Conservation (phyloP, 2,329 filamentous ascomycete genomes). For the Epichloe hybrida region DNA sequence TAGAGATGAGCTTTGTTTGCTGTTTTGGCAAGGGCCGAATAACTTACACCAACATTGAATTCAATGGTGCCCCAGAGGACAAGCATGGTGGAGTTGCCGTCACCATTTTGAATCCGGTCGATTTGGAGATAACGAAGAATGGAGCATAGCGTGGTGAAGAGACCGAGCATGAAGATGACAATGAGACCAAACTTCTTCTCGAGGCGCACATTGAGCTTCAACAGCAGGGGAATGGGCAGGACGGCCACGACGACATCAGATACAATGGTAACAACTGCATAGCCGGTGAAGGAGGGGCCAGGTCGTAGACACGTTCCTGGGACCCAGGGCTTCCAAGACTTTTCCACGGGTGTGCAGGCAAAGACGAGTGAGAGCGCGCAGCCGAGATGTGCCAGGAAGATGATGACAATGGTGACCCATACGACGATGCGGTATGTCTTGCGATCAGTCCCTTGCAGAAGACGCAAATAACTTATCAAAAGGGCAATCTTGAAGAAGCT, state of each 20-base stretch:
- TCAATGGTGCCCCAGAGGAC: conserved; percentile 44
- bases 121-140: conserved; percentile 39
- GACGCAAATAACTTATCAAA: conserved; percentile 39
- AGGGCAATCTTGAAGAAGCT: conserved; percentile 43
- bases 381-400: conserved; percentile 33
- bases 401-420: conserved; percentile 27
- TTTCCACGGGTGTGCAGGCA: conserved; percentile 33
- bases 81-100: conserved; percentile 42
- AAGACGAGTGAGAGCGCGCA: conserved; percentile 36
- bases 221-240: conserved; percentile 35
- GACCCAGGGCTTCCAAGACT: conserved; percentile 30
- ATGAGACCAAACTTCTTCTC: conserved; percentile 37
- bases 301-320: conserved; percentile 30
- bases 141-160: conserved; percentile 42
- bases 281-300: conserved; percentile 35
- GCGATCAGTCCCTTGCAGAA: conserved; percentile 35
- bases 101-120: conserved; percentile 31
- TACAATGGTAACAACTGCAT: conserved; percentile 37
- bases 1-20: neutral
- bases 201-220: conserved; percentile 32
- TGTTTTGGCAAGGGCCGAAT: neutral
- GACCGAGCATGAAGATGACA: conserved; percentile 36
- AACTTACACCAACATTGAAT: conserved; percentile 40
- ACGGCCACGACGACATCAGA: conserved; percentile 36
- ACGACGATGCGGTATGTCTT: conserved; percentile 29